phyloP scores from a whole-genome alignment of 345 rosid genomes.

The Eucalyptus pumila region DNA sequence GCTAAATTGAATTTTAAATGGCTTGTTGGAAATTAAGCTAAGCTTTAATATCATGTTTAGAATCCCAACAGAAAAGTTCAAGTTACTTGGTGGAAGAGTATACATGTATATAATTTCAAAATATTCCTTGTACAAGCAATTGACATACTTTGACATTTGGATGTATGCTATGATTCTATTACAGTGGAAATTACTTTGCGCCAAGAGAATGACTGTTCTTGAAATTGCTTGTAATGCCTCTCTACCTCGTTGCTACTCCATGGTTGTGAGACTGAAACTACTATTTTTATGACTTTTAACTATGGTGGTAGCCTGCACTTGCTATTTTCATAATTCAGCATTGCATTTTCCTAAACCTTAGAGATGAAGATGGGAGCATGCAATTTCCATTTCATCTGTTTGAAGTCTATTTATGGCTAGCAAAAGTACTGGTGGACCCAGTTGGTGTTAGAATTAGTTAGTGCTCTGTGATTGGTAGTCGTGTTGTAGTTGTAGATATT shows the following conservation, averaged over 20 bases:
- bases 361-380: not conserved
- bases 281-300: not conserved
- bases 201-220: not conserved
- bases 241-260: not conserved
- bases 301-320: not conserved
- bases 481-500: not conserved
- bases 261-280: not conserved
- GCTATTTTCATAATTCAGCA: not conserved
- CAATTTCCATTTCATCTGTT: not conserved
- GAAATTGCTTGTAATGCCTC: not conserved
- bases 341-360: not conserved
- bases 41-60: not conserved
- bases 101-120: not conserved
- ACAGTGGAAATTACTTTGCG: not conserved
- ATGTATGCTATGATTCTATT: not conserved
- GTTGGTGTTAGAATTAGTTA: not conserved
- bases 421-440: not conserved
- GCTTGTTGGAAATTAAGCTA: not conserved
- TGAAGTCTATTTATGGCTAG: not conserved
- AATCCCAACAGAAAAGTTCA: not conserved
- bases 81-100: not conserved
- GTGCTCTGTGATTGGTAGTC: not conserved
- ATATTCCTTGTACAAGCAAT: not conserved
- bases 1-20: not conserved
- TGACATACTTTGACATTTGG: not conserved